Base-by-base conservation (phyloP, 2,329 filamentous ascomycete species). In the Blastomyces gilchristii region DNA sequence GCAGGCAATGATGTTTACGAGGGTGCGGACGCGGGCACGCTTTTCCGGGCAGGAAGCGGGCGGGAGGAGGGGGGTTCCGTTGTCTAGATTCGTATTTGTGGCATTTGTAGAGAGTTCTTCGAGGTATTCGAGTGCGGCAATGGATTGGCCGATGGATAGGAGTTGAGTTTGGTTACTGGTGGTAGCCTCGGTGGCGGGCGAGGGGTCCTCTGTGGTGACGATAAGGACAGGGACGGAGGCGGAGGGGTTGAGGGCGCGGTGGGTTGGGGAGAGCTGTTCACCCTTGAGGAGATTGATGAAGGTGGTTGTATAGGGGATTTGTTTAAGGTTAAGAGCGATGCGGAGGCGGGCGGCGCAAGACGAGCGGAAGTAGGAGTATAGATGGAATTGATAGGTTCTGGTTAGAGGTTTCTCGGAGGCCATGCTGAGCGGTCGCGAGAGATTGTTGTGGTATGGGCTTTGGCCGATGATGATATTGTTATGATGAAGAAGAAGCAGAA, bases 311-410 rank as follows among this genome's bases (percentile, higher is more conserved):
- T 81, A 82, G 2, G 75, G 67, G 61, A 87, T 78, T 28, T 70
- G 70, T 67, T 87, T 87, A 60, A 84, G 75, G 62, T 82, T 75
- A 1, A 85, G 75, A 12, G 83, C 82, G 64, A 87, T 86, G 56
- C 83, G 83, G 5, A 87, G 75, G 14, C 85, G 81, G 0, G 81
- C 83, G 0, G 83, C 82, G 74, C 84, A 87, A 18, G 83, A 86
- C 58, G 85, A 87, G 65, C 83, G 79, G 73, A 82, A 86, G 74
- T 85, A 87, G 65, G 79, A 82, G 75, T 87, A 80, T 11, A 87
- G 79, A 1, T 73, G 67, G 61, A 72, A 69, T 47, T 64, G 58
- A 34, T 34, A 8, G 63, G 52, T 53, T 16, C 5, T 37, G 12
- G 25, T 7, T 8, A 16, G 18, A 12, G 50, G 50, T 11, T 3